These are phyloP conservation scores for Paxillus ammoniavirescens DNA, from an alignment of 768 basidiomycete species.

Conservation along the genomic window DNA sequence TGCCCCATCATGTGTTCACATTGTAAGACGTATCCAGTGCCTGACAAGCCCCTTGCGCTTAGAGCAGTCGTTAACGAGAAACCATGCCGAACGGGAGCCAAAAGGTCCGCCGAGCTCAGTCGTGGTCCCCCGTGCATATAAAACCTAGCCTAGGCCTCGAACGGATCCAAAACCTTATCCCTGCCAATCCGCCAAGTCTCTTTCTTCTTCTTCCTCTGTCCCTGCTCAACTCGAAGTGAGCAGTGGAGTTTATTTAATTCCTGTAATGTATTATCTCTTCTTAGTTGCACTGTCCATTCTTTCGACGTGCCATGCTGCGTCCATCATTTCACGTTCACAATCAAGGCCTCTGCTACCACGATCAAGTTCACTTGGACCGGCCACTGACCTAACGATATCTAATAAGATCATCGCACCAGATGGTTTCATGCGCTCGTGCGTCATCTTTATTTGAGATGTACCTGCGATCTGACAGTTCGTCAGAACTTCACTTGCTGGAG, in stretches of 20 bases:
- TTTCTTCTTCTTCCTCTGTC: not conserved
- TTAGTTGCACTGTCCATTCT: conserved; percentile 5
- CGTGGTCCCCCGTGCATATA: not conserved
- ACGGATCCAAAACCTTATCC: not conserved
- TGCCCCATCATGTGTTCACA: not conserved
- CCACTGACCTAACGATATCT: conserved; percentile 34
- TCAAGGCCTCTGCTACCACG: conserved; percentile 2
- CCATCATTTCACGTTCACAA: conserved; percentile 15
- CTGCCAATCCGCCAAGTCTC: not conserved
- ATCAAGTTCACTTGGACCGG: conserved; percentile 11
- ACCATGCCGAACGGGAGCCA: not conserved
- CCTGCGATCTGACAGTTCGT: not conserved
- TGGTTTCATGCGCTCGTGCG: conserved; percentile 46
- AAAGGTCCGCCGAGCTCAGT: not conserved
- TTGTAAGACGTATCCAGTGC: not conserved
- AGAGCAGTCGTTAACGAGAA: not conserved
- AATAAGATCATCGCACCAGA: conserved; percentile 46
- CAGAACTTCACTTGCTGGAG: conserved; percentile 36
- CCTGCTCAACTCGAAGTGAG: not conserved
- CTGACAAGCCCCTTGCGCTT: not conserved
- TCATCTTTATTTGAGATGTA: not conserved
- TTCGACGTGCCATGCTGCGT: conserved; percentile 13
- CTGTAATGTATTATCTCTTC: conserved; percentile 12
- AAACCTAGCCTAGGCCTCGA: not conserved
- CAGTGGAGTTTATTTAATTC: not conserved